Evolutionary conservation across 495 filamentous ascomycete genomes (phyloP).

Genomic region (Penicillium psychrofluorescens): DNA sequence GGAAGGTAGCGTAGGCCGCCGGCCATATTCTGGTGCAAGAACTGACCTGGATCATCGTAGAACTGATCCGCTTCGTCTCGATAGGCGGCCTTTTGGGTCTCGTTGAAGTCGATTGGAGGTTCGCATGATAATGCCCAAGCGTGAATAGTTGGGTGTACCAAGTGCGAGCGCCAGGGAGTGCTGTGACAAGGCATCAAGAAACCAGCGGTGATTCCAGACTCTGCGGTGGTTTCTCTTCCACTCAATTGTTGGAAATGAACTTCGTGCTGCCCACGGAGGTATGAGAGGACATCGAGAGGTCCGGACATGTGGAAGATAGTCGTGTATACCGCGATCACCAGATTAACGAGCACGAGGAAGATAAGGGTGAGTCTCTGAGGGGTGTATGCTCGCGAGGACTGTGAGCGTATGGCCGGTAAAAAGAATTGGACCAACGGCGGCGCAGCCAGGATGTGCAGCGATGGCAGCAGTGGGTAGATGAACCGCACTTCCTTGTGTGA

Average conservation of each 20-base stretch:
- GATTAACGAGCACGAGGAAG: conserved; percentile 56
- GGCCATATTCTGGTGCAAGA: conserved; percentile 48
- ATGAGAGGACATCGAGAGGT: conserved; percentile 60
- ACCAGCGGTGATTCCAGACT: conserved; percentile 53
- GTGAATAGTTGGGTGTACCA: conserved; percentile 63
- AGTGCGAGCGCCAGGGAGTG: conserved; percentile 90
- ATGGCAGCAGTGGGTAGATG: conserved; percentile 85
- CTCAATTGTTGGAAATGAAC: conserved; percentile 4
- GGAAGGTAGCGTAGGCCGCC: conserved; percentile 32
- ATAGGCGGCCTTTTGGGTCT: conserved; percentile 54
- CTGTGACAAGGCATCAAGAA: conserved; percentile 98
- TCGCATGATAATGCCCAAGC: conserved; percentile 91
- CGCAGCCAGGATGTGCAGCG: conserved; percentile 73
- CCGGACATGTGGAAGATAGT: conserved; percentile 74
- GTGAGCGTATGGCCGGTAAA: conserved; percentile 30
- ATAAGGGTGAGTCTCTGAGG: conserved; percentile 48
- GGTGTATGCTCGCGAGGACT: conserved; percentile 17
- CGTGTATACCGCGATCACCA: conserved; percentile 66
- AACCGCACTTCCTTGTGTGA: conserved; percentile 98
- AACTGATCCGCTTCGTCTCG: conserved; percentile 87
- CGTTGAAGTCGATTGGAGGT: conserved; percentile 64
- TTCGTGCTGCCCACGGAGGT: conserved; percentile 67
- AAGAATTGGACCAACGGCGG: conserved; percentile 62
- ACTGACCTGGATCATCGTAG: conserved; percentile 59
- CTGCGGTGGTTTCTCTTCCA: neutral